These are phyloP conservation scores for Aspergillus olivimuriae DNA, from an alignment of 495 filamentous ascomycete genomes.

Conservation along the genomic window DNA sequence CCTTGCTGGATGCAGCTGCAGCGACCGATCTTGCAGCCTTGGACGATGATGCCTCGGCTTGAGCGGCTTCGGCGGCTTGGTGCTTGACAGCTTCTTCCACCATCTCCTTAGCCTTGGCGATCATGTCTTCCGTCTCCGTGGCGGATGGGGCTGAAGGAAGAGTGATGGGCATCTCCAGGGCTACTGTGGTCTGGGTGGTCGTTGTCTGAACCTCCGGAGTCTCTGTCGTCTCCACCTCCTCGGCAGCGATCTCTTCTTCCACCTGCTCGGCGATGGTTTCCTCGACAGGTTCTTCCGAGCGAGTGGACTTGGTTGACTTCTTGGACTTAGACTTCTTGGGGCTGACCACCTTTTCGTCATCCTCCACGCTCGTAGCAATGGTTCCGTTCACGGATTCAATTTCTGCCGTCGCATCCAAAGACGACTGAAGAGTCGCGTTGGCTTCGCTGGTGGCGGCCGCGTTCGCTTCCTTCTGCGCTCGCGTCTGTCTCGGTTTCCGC, in stretches of 20 bases:
- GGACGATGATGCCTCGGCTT: slow-evolving; percentile 28
- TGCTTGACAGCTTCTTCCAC: slow-evolving; percentile 69
- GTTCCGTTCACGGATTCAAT: slow-evolving; percentile 19
- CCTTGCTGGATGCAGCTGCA: slow-evolving; percentile 23
- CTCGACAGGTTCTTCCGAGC: slow-evolving; percentile 20
- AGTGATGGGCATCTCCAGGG: slow-evolving; percentile 66
- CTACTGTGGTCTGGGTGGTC: slow-evolving; percentile 72
- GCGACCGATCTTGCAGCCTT: slow-evolving; percentile 12
- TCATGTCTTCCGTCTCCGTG: slow-evolving; percentile 71
- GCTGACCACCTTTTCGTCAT: slow-evolving; percentile 21
- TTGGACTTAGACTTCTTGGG: slow-evolving; percentile 27
- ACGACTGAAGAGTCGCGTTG: slow-evolving; percentile 44
- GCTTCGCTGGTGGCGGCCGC: slow-evolving; percentile 41
- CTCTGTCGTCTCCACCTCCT: slow-evolving; percentile 52
- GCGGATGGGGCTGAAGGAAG: slow-evolving; percentile 63
- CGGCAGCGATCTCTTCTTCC: slow-evolving; percentile 39
- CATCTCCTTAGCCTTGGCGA: slow-evolving; percentile 82
- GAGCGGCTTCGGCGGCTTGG: slow-evolving; percentile 32
- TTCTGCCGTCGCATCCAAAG: slow-evolving; percentile 35
- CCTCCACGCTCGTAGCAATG: slow-evolving; percentile 22
- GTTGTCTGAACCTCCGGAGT: too few relatives aligned
- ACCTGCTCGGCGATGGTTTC: slow-evolving; percentile 41
- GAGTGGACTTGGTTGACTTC: slow-evolving; percentile 24
- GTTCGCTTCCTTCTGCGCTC: slow-evolving; percentile 46
- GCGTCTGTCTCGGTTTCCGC: slow-evolving; percentile 64